Evolutionary conservation across 805 yeast genomes (phyloP), one percentile per base, ranked within the genome.

Genomic region (Candida ovalis): DNA sequence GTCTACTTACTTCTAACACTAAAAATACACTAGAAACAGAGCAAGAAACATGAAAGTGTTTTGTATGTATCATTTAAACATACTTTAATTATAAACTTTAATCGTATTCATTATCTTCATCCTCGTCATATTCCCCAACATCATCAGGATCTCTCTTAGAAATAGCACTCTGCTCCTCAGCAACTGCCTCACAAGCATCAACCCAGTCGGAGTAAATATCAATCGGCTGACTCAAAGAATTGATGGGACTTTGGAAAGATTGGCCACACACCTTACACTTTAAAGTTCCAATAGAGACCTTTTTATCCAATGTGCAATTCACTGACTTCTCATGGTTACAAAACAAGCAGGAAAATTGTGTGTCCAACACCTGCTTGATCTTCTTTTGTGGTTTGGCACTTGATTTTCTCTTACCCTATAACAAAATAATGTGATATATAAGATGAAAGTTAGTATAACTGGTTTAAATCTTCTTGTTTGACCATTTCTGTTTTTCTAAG

Each of bases 191-290:
- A 69, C 92, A 87, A 1, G 98, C 98, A 72, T 92, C 99, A 45
- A 89, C 89, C 99, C 99, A 92, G 66, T 92, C 98, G 43, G 96
- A 85, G 64, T 92, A 92, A 15, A 92, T 86, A 69, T 92, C 99
- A 38, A 92, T 90, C 0, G 99, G 96, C 49, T 88, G 96, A 15
- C 89, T 81, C 44, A 86, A 72, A 3, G 88, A 80, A 65, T 88
- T 88, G 57, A 91, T 88, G 42, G 90, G 81, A 3, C 96, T 81
- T 66, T 91, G 97, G 73, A 94, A 92, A 35, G 81, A 78, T 66
- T 91, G 97, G 0, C 97, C 97, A 65, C 99, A 92, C 30, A 90
- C 85, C 63, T 94, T 94, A 67, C 99, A 92, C 53, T 80, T 82
- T 50, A 94, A 69, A 22, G 85, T 81, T 21, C 98, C 99, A 41